Evolutionary conservation across 352 stramenopile genomes (phyloP), one percentile per base, ranked within the genome.

Genomic region (Phytophthora multivora): DNA sequence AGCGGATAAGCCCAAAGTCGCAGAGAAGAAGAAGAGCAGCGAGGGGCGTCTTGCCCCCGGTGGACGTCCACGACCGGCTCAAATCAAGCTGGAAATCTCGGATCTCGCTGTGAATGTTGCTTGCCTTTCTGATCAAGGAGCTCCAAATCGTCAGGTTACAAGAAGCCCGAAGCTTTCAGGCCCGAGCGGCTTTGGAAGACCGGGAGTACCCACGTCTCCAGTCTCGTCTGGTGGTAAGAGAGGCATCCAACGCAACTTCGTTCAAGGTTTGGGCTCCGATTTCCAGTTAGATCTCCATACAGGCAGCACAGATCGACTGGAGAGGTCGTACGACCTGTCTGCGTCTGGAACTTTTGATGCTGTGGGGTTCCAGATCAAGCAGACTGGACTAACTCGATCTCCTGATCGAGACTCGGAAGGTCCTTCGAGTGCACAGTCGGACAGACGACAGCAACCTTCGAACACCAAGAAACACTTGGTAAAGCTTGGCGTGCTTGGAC

Each of bases 401-500:
- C 81, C 80, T 0, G 79, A 86, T 42, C 82, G 82, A 8, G 60
- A 80, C 1, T 53, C 41, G 10, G 55, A 73, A 38, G 53, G 48
- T 2, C 30, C 50, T 54, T 25, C 47, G 12, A 58, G 57, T 11
- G 48, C 51, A 42, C 49, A 73, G 21, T 73, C 65, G 0, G 60
- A 55, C 19, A 59, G 39, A 25, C 35, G 41, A 49, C 71, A 79
- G 52, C 38, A 81, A 25, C 78, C 79, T 3, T 69, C 71, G 1
- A 89, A 91, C 33, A 83, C 79, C 4, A 91, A 88, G 73, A 93
- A 93, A 42, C 76, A 95, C 31, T 66, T 95, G 18, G 80, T 95
- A 5, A 95, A 95, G 57, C 80, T 95, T 28, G 84, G 84, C 0
- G 77, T 95, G 0, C 73, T 95, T 16, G 86, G 86, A 2, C 81